Conservation (phyloP, 2,329 filamentous ascomycete species). For the Fusarium chlamydosporum region DNA sequence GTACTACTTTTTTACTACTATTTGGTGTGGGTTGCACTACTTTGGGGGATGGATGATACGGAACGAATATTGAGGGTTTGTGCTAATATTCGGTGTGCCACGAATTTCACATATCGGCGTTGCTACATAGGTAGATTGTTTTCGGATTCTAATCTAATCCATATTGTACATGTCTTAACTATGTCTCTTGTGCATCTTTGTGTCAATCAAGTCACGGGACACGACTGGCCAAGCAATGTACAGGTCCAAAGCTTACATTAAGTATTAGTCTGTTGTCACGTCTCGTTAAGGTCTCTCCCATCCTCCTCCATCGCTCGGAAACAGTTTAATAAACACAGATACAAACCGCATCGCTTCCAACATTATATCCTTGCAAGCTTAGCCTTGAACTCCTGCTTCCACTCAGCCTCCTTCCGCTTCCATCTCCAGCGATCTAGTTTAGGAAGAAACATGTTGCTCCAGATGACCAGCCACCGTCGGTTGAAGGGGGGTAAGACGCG, state of each 20-base stretch:
- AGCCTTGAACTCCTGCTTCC: conserved; percentile 2
- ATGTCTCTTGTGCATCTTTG: background rate
- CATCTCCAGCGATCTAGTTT: conserved; percentile 36
- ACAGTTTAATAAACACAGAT: too few relatives aligned
- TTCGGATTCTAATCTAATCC: conserved; percentile 21
- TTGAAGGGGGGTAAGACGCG: conserved; percentile 32
- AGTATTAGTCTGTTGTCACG: background rate
- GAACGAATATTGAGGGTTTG: background rate
- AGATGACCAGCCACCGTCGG: conserved; percentile 37
- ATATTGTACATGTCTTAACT: background rate
- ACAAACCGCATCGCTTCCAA: too few relatives aligned
- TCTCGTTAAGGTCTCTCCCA: background rate
- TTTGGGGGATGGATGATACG: background rate
- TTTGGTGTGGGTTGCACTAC: background rate
- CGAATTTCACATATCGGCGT: conserved; percentile 22
- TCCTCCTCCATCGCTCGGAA: background rate
- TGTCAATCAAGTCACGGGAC: background rate
- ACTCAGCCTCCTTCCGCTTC: conserved; percentile 37
- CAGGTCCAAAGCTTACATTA: background rate
- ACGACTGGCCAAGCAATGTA: background rate
- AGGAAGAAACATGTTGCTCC: conserved; percentile 26
- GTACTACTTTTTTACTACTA: conserved; percentile 1
- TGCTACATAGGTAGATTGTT: conserved; percentile 13
- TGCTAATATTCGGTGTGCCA: conserved; percentile 15
- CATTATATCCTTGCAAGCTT: conserved; percentile 10